phyloP scores from a whole-genome alignment of 1,284 basidiomycete species.

The Ceratobasidium sp. region DNA sequence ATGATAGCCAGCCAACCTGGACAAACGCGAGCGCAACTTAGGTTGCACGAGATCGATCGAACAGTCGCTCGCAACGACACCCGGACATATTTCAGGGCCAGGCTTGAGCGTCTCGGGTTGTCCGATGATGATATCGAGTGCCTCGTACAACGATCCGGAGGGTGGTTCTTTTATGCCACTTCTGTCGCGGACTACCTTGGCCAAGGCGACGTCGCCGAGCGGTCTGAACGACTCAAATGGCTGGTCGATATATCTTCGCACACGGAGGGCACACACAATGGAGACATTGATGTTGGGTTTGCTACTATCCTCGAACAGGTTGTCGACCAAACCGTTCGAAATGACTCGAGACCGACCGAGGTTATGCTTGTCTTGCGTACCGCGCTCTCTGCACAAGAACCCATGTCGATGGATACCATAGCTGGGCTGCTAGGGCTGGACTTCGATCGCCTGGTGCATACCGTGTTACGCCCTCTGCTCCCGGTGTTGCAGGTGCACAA shows the following conservation, averaged over 20 bases:
- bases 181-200: slow-evolving; percentile 9
- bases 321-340: background rate
- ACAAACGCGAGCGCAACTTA: no score
- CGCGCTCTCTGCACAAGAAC: slow-evolving; percentile 10
- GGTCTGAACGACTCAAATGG: background rate
- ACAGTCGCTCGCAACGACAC: slow-evolving; percentile 23
- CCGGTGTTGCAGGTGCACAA: slow-evolving; percentile 8
- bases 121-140: no score
- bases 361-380: background rate
- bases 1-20: no score
- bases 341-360: background rate
- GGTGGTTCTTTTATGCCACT: no score
- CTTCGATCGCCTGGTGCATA: background rate
- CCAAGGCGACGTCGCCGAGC: background rate
- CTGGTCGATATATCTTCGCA: background rate
- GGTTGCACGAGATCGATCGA: no score
- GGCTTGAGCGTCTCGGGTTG: no score
- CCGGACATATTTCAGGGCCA: slow-evolving; percentile 2
- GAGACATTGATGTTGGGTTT: slow-evolving; percentile 11
- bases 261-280: background rate
- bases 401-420: background rate
- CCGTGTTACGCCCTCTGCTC: background rate
- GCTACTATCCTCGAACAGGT: background rate
- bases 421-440: background rate
- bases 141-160: no score